Evolutionary conservation across 2,329 filamentous ascomycete species (phyloP), one percentile per base, ranked within the genome.

Genomic region (Corniculantispora saksenae): DNA sequence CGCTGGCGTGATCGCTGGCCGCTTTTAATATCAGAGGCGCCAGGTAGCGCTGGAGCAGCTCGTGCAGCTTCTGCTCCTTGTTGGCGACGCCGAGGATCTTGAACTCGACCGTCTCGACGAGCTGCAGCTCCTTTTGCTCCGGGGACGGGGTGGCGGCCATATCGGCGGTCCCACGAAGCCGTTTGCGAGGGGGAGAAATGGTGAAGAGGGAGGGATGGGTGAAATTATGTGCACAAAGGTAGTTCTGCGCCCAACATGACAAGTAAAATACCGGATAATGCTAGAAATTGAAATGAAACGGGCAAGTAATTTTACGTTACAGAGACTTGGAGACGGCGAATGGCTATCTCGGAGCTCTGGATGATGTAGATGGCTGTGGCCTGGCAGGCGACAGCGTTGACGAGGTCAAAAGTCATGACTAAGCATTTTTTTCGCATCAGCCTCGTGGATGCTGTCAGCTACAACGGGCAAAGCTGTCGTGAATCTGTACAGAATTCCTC

Each of bases 71-170:
- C 68, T 87, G 83, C 75, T 97, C 94, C 60, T 93, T 89, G 70
- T 93, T 91, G 32, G 94, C 91, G 61, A 94, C 86, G 32, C 87
- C 90, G 19, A 88, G 75, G 72, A 97, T 95, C 68, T 89, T 87
- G 73, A 95, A 87, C 76, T 96, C 93, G 54, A 97, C 90, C 74
- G 92, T 94, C 72, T 91, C 91, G 61, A 97, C 86, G 67, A 97
- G 86, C 69, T 88, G 86, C 70, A 97, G 83, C 84, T 97, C 93
- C 67, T 89, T 87, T 77, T 90, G 83, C 77, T 91, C 88, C 7
- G 80, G 72, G 13, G 80, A 74, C 29, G 72, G 61, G 32, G 71
- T 66, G 29, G 32, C 32, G 32, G 80, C 71, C 80, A 82, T 82
- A 66, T 38, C 68, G 67, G 58, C 68, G 67, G 58, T 17, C 21